Percentiles rank a stretch among this genome's conserved stretches.
Conservation (phyloP, 805 yeast species). For the Komagataella ulmi region DNA sequence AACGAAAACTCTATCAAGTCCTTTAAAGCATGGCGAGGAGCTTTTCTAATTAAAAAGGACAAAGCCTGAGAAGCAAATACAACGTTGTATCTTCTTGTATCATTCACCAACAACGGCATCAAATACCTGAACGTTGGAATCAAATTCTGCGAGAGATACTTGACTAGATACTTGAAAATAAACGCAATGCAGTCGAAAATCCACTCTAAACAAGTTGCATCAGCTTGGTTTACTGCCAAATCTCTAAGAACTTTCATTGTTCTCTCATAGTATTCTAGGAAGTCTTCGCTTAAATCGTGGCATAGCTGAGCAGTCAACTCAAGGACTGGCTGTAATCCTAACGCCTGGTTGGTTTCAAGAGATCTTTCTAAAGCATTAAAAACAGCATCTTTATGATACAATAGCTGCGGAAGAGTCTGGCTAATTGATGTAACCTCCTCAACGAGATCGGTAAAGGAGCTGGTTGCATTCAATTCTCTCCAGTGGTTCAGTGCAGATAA, state of each 20-base stretch:
- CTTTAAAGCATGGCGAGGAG: conserved; percentile 32
- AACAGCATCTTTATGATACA: conserved; percentile 56
- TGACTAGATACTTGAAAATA: conserved; percentile 75
- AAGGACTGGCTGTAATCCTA: conserved; percentile 67
- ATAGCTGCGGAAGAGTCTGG: conserved; percentile 68
- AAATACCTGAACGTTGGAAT: conserved; percentile 55
- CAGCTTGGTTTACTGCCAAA: conserved; percentile 32
- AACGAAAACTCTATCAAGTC: conserved; percentile 29
- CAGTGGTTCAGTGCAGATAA: conserved; percentile 71
- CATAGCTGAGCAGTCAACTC: conserved; percentile 78
- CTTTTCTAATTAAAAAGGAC: conserved; percentile 69
- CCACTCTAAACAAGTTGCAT: conserved; percentile 64
- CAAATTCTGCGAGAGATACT: conserved; percentile 46
- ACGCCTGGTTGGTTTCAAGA: conserved; percentile 44
- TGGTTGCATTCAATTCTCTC: conserved; percentile 76
- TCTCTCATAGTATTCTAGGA: conserved; percentile 46
- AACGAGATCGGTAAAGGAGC: conserved; percentile 50
- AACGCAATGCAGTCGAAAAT: conserved; percentile 77
- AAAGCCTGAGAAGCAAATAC: conserved; percentile 86
- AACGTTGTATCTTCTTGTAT: conserved; percentile 47
- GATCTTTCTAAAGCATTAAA: conserved; percentile 25
- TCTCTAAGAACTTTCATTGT: conserved; percentile 37
- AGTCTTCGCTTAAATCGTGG: conserved; percentile 89
- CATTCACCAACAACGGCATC: conserved; percentile 48
- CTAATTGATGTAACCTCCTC: conserved; percentile 37